Base-by-base conservation (phyloP, 805 yeast species). In the Tetrapisispora pingtungensis region DNA sequence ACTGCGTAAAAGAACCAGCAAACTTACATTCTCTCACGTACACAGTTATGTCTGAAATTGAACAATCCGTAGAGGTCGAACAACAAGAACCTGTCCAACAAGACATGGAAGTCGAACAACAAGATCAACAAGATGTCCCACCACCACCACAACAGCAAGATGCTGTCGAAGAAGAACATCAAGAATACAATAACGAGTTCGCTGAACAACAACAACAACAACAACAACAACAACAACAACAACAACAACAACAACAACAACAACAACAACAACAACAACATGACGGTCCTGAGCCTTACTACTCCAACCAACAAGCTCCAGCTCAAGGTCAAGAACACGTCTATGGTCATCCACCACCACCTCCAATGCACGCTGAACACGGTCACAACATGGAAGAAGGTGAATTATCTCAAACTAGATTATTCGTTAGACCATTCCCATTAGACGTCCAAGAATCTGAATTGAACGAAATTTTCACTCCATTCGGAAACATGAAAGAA, bases 401-500 rank as follows among this genome's bases (percentile, higher is more conserved):
- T 36, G 66, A 67, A 51, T 57, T 67, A 36, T 70, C 74, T 43
- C 65, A 60, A 48, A 68, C 70, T 39, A 68, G 71, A 62, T 60
- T 77, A 46, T 78, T 77, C 55, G 80, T 77, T 49, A 77, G 81
- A 74, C 84, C 84, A 34, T 71, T 78, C 57, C 75, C 77, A 52
- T 72, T 69, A 42, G 81, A 76, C 50, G 70, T 65, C 34, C 66
- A 62, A 48, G 73, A 69, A 49, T 77, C 80, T 49, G 84, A 81
- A 56, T 66, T 84, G 44, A 81, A 80, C 66, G 85, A 77, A 47
- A 78, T 78, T 59, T 83, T 84, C 59, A 62, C 78, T 18, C 73
- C 77, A 45, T 73, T 72, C 48, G 94, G 90, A 54, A 75, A 82
- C 40, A 67, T 84, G 55, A 70, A 72, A 49, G 87, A 81, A 58